Conservation (phyloP, 2,329 filamentous ascomycete genomes). For the Helotiales sp. region DNA sequence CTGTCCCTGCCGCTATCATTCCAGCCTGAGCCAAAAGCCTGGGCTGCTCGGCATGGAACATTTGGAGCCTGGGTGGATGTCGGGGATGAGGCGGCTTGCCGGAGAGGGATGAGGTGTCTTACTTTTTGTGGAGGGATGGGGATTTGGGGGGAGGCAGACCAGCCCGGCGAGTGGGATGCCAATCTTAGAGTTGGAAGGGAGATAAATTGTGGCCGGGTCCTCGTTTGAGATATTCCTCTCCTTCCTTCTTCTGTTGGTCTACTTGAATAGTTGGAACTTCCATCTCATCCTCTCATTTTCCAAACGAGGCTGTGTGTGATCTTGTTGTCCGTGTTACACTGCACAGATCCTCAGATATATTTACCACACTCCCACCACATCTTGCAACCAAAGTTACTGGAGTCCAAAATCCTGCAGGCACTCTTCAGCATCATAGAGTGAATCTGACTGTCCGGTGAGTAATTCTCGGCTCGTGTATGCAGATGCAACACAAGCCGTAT, state of each 20-base stretch:
- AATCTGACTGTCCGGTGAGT: constrained; percentile 9
- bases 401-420: background rate
- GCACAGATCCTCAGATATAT: constrained; percentile 3
- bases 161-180: constrained; percentile 1
- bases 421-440: background rate
- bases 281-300: background rate
- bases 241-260: background rate
- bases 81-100: constrained; percentile 17
- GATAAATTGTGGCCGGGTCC: background rate
- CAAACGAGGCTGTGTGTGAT: background rate
- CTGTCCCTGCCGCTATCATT: background rate
- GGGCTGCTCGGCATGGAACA: constrained; percentile 1
- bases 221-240: background rate
- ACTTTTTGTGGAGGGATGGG: constrained; percentile 13
- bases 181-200: background rate
- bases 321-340: background rate
- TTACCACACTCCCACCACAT: background rate
- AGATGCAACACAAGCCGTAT: constrained; percentile 4
- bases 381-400: background rate
- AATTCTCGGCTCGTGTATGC: constrained; percentile 16
- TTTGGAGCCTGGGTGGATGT: background rate
- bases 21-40: background rate
- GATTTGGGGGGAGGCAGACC: constrained; percentile 6
- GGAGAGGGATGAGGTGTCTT: constrained; percentile 28
- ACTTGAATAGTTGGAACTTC: background rate